phyloP scores from a whole-genome alignment of 371 early-diverging fungal species.

The Rhizopus delemar region DNA sequence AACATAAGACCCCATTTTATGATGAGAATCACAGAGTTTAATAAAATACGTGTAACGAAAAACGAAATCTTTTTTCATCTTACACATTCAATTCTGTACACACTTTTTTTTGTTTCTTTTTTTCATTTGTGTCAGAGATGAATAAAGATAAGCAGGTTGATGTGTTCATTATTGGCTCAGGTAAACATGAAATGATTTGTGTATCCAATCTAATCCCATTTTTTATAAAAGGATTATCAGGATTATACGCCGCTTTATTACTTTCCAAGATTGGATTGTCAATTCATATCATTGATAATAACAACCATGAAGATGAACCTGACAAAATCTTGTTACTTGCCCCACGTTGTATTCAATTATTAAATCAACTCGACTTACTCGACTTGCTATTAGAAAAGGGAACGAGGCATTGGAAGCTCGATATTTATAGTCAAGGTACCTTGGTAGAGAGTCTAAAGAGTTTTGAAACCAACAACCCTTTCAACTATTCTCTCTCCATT shows the following conservation, averaged over 20 bases:
- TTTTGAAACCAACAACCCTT: constrained; percentile 36
- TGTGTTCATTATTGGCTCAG: constrained; percentile 44
- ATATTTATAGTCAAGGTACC: constrained; percentile 21
- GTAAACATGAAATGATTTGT: constrained; percentile 16
- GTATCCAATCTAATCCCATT: constrained; percentile 1
- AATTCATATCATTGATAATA: constrained; percentile 40
- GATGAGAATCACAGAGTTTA: too few species aligned
- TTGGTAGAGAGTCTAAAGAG: constrained; percentile 24
- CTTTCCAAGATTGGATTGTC: constrained; percentile 37
- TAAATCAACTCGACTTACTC: constrained; percentile 30
- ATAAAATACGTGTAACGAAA: not conserved
- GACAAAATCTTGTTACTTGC: constrained; percentile 31
- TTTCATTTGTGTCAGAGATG: constrained; percentile 14
- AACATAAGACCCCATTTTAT: too few species aligned
- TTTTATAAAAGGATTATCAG: constrained; percentile 30
- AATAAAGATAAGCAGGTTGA: constrained; percentile 21
- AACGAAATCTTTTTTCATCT: constrained; percentile 1
- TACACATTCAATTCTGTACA: constrained; percentile 16
- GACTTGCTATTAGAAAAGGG: constrained; percentile 24
- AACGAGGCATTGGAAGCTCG: constrained; percentile 34
- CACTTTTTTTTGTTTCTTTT: constrained; percentile 10
- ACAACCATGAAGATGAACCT: constrained; percentile 1
- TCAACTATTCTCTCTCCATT: constrained; percentile 31
- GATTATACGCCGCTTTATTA: constrained; percentile 41
- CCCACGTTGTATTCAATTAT: constrained; percentile 38